A percentile compares a stretch with the other conserved stretches of the same genome.
These are phyloP conservation scores for Colletotrichum spaethianum DNA, from an alignment of 2,329 filamentous ascomycete genomes.

Conservation along the genomic window DNA sequence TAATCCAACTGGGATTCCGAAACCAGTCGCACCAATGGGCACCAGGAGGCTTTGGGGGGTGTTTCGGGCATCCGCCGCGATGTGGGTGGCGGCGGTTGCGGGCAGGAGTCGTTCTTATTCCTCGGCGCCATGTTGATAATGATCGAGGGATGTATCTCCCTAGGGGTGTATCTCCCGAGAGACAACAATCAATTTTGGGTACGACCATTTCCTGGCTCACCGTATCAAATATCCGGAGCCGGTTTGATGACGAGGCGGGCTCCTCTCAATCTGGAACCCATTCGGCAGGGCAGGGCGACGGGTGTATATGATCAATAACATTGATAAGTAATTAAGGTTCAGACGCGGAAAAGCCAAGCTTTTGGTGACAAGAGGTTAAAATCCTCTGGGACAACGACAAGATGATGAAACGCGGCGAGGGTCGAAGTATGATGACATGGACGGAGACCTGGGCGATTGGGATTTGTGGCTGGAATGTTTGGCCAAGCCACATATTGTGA, in stretches of 20 bases:
- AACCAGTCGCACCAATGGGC: constrained; percentile 29
- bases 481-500: neutral
- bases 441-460: neutral
- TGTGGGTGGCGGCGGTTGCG: neutral
- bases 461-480: neutral
- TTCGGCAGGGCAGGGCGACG: neutral
- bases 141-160: constrained; percentile 1
- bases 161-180: neutral
- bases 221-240: neutral
- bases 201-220: neutral
- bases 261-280: neutral
- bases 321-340: constrained; percentile 7
- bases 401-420: constrained; percentile 25
- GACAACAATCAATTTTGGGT: constrained; percentile 9
- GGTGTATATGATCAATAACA: constrained; percentile 9
- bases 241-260: constrained; percentile 1
- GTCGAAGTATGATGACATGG: neutral
- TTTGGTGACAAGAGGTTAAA: constrained; percentile 40
- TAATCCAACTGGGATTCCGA: constrained; percentile 19
- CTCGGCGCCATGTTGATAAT: neutral
- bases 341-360: constrained; percentile 36
- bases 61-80: constrained; percentile 21
- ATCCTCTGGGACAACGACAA: constrained; percentile 8
- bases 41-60: constrained; percentile 10
- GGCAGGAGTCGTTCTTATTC: neutral